Evolutionary conservation across 345 rosid species (phyloP), one percentile per base, ranked within the genome.

Genomic region (Arabidopsis arenosa): DNA sequence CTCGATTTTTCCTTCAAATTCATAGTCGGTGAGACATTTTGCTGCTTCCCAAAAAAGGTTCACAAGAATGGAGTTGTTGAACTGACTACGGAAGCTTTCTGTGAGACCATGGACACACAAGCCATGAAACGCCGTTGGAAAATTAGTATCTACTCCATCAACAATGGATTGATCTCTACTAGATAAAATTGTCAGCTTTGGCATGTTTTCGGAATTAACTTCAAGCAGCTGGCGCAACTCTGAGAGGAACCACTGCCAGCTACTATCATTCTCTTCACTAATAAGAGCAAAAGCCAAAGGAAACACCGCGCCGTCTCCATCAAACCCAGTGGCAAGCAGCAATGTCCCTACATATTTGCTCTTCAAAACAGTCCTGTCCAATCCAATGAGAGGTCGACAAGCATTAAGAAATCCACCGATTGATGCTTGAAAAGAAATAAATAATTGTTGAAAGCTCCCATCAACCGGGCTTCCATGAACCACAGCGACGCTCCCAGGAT

Each of bases 241-340:
- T 32, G 92, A 88, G 40, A 92, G 89, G 83, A 94, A 94, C 98
- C 98, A 94, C 90, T 86, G 89, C 97, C 98, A 94, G 71, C 87
- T 88, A 58, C 88, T 88, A 63, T 94, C 97, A 54, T 79, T 92
- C 72, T 89, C 98, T 81, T 94, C 97, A 47, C 83, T 89, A 56
- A 90, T 84, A 43, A 92, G 87, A 12, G 93, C 97, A 54, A 92
- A 94, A 41, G 97, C 97, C 83, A 94, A 63, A 21, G 97, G 98
- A 83, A 92, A 94, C 51, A 94, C 63, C 28, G 84, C 93, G 4
- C 98, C 98, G 44, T 92, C 97, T 45, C 98, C 98, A 62, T 92
- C 98, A 79, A 94, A 90, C 57, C 95, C 97, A 60, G 97, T 83
- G 45, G 97, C 99, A 80, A 95, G 93, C 80, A 95, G 88, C 82